phyloP scores from a whole-genome alignment of 352 stramenopile genomes.

The Phytophthora fragariaefolia region DNA sequence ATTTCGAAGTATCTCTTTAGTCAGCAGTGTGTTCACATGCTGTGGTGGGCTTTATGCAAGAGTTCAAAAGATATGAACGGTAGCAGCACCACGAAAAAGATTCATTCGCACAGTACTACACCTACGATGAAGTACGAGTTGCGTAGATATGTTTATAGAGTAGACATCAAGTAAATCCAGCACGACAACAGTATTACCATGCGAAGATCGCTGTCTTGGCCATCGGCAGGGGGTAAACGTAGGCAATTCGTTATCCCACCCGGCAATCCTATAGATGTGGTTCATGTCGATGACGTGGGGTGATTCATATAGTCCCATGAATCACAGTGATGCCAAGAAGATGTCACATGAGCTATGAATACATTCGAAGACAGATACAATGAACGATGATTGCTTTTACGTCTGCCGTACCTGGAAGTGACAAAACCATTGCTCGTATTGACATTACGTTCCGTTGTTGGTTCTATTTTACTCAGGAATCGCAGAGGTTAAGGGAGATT shows the following conservation, averaged over 20 bases:
- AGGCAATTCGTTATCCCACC: slow-evolving; percentile 1
- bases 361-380: neutral
- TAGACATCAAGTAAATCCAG: slow-evolving; percentile 17
- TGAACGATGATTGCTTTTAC: no score
- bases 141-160: slow-evolving; percentile 16
- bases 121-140: slow-evolving; percentile 9
- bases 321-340: no score
- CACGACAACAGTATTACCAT: neutral
- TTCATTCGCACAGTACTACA: neutral
- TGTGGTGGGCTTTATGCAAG: neutral
- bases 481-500: neutral
- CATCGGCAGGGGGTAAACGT: slow-evolving; percentile 6
- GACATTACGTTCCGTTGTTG: neutral
- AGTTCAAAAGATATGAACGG: neutral
- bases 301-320: no score
- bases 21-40: no score
- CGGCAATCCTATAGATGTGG: slow-evolving; percentile 13
- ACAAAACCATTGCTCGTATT: neutral
- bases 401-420: no score
- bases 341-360: neutral
- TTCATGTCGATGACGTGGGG: neutral
- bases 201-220: slow-evolving; percentile 7
- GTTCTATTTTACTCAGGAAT: slow-evolving; percentile 14
- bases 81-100: slow-evolving; percentile 13
- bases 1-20: neutral